phyloP scores from a whole-genome alignment of 208 protist species.

The Balamuthia mandrillaris region DNA sequence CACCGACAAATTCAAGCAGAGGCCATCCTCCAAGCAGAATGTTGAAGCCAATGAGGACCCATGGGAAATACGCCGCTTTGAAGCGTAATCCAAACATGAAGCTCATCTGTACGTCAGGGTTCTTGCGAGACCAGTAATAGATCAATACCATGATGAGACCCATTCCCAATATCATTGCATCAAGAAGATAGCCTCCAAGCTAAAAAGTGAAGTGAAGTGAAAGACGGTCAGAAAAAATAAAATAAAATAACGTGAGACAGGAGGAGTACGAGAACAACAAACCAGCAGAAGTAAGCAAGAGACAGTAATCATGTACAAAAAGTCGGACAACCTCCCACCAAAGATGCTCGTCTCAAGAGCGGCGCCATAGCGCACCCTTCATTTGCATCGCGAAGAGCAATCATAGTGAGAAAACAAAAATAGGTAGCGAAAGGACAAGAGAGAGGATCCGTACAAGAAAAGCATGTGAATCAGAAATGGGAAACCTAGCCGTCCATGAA shows the following conservation, averaged over 20 bases:
- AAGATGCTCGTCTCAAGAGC: neutral
- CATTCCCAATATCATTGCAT: neutral
- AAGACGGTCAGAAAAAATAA: neutral
- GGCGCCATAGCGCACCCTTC: neutral
- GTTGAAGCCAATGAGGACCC: slow-evolving; percentile 35
- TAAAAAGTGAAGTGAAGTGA: neutral
- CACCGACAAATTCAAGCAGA: neutral
- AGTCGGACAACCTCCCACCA: neutral
- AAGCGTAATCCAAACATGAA: slow-evolving; percentile 46
- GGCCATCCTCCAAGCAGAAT: neutral
- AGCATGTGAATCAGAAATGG: slow-evolving; percentile 9
- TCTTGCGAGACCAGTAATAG: slow-evolving; percentile 48
- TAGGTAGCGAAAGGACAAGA: neutral
- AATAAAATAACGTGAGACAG: neutral
- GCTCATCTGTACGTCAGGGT: neutral
- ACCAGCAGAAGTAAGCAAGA: neutral
- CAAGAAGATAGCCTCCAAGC: neutral
- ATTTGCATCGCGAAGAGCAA: neutral
- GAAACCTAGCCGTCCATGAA: slow-evolving; percentile 3
- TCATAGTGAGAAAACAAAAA: neutral
- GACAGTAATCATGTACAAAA: neutral
- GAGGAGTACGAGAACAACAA: neutral
- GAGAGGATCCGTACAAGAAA: neutral
- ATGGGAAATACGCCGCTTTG: slow-evolving; percentile 48
- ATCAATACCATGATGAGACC: slow-evolving; percentile 32